These are phyloP conservation scores for Candida coquimbonensis DNA, from an alignment of 805 yeast species.

Conservation along the genomic window DNA sequence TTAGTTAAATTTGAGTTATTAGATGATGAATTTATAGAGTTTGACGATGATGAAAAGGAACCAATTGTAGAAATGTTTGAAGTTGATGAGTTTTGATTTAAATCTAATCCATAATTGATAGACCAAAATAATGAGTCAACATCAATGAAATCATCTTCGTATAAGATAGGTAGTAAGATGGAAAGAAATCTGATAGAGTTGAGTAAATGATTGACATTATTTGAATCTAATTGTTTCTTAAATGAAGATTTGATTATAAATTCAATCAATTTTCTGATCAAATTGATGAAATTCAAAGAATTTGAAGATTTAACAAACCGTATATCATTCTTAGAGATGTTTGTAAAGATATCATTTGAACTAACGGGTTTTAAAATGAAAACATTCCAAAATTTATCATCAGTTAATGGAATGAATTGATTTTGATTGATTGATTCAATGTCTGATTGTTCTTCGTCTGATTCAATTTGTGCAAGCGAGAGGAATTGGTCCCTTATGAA, in stretches of 20 bases:
- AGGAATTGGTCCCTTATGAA: neutral
- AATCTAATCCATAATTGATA: neutral
- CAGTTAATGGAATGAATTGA: slow-evolving; percentile 2
- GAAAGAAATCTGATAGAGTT: slow-evolving; percentile 62
- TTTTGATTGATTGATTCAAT: neutral
- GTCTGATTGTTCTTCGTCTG: neutral
- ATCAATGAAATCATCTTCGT: slow-evolving; percentile 37
- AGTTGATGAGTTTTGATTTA: neutral
- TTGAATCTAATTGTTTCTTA: neutral
- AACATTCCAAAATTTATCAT: slow-evolving; percentile 36
- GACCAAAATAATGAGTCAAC: slow-evolving; percentile 4
- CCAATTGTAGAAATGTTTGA: slow-evolving; percentile 22
- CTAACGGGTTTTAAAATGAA: slow-evolving; percentile 44
- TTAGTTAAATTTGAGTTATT: slow-evolving; percentile 9
- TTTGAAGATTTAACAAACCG: slow-evolving; percentile 53
- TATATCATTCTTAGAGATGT: slow-evolving; percentile 52
- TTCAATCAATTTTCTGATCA: slow-evolving; percentile 29
- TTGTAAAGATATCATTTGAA: slow-evolving; percentile 50
- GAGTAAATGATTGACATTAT: slow-evolving; percentile 32
- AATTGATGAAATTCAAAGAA: slow-evolving; percentile 45
- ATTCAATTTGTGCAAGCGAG: neutral
- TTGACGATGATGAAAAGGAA: slow-evolving; percentile 22
- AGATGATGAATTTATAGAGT: slow-evolving; percentile 8
- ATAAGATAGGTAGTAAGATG: slow-evolving; percentile 57
- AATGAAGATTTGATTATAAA: no score